A percentile compares a stretch with the other conserved stretches of the same genome.
phyloP scores from a whole-genome alignment of 768 basidiomycete genomes.

The Tulasnella sp. region DNA sequence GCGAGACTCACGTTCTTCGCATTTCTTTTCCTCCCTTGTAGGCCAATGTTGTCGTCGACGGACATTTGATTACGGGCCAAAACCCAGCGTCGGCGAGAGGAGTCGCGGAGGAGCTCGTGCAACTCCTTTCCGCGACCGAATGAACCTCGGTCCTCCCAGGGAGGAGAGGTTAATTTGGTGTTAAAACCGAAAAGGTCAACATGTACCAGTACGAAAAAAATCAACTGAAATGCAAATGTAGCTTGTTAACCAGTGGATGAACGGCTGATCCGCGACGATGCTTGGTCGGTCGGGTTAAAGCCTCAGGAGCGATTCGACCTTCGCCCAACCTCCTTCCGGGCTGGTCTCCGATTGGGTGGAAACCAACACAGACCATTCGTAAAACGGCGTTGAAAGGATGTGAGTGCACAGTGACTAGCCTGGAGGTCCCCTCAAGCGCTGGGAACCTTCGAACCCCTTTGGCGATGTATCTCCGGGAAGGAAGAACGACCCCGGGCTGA shows the following conservation, averaged over 20 bases:
- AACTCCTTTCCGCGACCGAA: constrained; percentile 30
- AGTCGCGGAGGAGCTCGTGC: constrained; percentile 45
- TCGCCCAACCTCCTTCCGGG: not conserved
- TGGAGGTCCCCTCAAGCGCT: not conserved
- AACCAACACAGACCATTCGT: not conserved
- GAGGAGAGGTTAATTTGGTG: not conserved
- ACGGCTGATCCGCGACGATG: not conserved
- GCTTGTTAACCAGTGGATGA: not conserved
- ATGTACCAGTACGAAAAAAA: not conserved
- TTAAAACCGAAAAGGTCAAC: not conserved
- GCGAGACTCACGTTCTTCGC: not conserved
- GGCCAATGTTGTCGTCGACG: constrained; percentile 44
- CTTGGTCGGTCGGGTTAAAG: not conserved
- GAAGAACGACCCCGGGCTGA: not conserved
- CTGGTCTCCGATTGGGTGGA: not conserved
- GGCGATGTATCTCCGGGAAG: not conserved
- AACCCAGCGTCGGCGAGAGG: constrained; percentile 56
- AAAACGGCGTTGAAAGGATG: not conserved
- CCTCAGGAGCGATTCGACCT: not conserved
- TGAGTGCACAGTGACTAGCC: not conserved
- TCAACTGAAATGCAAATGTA: not conserved
- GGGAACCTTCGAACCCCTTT: not conserved
- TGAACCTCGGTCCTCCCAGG: not conserved
- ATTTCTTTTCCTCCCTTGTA: constrained; percentile 11
- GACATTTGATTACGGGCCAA: constrained; percentile 56